Evolutionary conservation across 139 green algal species (phyloP).

Genomic region (Volvox africanus): DNA sequence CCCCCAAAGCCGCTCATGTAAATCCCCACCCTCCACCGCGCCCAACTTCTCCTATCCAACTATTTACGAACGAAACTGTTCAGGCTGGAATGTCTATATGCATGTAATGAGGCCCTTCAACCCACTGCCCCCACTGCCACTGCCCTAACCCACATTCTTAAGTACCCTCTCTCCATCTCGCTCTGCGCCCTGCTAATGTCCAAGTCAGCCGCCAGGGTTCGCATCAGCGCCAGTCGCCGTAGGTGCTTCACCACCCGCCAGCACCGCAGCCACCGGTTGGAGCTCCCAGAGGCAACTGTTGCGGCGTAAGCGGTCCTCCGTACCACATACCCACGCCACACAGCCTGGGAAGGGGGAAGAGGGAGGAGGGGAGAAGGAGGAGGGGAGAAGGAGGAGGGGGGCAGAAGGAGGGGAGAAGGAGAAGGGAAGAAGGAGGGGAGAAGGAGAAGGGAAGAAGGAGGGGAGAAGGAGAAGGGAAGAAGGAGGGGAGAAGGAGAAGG

Average conservation of each 20-base stretch:
- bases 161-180: constrained; percentile 27
- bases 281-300: background rate
- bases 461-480: background rate
- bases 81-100: too few relatives aligned
- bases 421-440: background rate
- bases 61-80: background rate
- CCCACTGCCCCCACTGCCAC: background rate
- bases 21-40: background rate
- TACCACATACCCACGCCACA: constrained; percentile 27
- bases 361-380: background rate
- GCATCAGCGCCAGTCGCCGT: constrained; percentile 34
- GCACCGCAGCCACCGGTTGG: constrained; percentile 18
- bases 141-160: background rate
- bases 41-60: background rate
- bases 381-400: background rate
- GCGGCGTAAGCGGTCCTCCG: background rate
- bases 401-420: background rate
- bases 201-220: constrained; percentile 41
- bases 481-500: background rate
- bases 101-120: background rate
- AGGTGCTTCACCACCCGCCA: background rate
- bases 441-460: background rate
- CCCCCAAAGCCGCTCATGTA: background rate
- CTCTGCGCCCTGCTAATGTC: constrained; percentile 39
- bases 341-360: background rate